Base-by-base conservation (phyloP, 805 yeast species). In the Vanderwaltozyma verrucispora region DNA sequence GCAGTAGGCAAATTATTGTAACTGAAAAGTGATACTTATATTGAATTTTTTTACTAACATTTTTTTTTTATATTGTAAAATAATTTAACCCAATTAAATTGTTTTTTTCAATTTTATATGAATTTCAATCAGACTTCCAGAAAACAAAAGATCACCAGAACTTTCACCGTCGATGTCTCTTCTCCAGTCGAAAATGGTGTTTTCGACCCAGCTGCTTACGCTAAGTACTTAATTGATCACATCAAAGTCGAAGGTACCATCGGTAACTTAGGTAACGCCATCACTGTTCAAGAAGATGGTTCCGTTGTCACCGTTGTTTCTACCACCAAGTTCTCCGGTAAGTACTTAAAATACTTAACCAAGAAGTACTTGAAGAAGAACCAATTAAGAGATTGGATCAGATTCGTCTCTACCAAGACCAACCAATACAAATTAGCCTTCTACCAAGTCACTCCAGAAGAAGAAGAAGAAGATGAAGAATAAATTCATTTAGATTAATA, bases 301-400 rank as follows among this genome's bases (percentile, higher is more conserved):
- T 80, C 81, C 74, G 77, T 84, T 66, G 80, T 84, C 65, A 86
- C 92, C 64, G 84, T 87, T 66, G 77, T 74, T 54, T 74, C 96
- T 54, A 78, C 81, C 71, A 71, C 94, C 71, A 81, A 86, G 75
- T 89, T 92, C 92, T 88, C 96, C 57, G 99, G 98, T 75, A 89
- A 94, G 77, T 92, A 92, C 94, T 81, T 89, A 70, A 92, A 94
- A 79, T 92, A 92, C 94, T 77, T 92, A 68, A 85, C 97, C 65
- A 94, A 92, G 87, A 89, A 94, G 79, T 92, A 85, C 92, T 85
- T 92, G 74, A 94, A 89, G 95, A 92, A 92, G 85, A 86, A 88
- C 89, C 94, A 85, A 75, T 84, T 89, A 77, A 87, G 96, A 79
- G 97, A 92, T 78, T 89, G 97, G 97, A 88, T 89, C 73, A 92